Conservation (phyloP, 768 basidiomycete genomes). For the Neoboletus brunneissimus region DNA sequence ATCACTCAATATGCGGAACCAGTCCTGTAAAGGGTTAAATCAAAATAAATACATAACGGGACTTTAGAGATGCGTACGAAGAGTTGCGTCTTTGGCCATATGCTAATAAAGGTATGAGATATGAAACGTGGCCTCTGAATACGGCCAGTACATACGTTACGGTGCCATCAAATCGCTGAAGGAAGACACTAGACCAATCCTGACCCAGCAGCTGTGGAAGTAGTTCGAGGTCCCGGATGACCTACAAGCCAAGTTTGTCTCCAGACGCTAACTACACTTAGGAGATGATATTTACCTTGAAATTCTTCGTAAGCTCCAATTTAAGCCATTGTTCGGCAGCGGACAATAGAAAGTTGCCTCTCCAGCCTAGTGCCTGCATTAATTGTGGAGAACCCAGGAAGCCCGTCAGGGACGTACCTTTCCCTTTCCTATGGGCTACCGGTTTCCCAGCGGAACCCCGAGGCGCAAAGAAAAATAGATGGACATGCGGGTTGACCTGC, state of each 20-base stretch:
- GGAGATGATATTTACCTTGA: slow-evolving; percentile 51
- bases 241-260: slow-evolving; percentile 32
- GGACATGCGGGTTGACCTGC: slow-evolving; percentile 90
- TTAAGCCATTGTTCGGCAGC: slow-evolving; percentile 95
- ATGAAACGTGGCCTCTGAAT: slow-evolving; percentile 13
- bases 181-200: slow-evolving; percentile 96
- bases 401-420: slow-evolving; percentile 46
- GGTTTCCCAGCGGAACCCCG: slow-evolving; percentile 88
- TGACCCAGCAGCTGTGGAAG: slow-evolving; percentile 90
- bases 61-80: slow-evolving; percentile 44
- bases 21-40: slow-evolving; percentile 51
- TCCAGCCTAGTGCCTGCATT: slow-evolving; percentile 62
- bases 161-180: slow-evolving; percentile 88
- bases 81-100: slow-evolving; percentile 82
- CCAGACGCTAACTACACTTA: not conserved
- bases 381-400: not conserved
- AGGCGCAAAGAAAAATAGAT: slow-evolving; percentile 93
- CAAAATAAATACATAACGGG: not conserved
- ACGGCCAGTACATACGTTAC: slow-evolving; percentile 64
- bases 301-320: slow-evolving; percentile 94
- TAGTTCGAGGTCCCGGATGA: slow-evolving; percentile 95
- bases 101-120: slow-evolving; percentile 43
- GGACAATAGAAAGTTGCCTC: slow-evolving; percentile 90
- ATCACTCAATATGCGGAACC: slow-evolving; percentile 80
- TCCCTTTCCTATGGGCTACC: slow-evolving; percentile 90